Base-by-base conservation (phyloP, 805 yeast genomes). In the Wickerhamomyces pijperi region DNA sequence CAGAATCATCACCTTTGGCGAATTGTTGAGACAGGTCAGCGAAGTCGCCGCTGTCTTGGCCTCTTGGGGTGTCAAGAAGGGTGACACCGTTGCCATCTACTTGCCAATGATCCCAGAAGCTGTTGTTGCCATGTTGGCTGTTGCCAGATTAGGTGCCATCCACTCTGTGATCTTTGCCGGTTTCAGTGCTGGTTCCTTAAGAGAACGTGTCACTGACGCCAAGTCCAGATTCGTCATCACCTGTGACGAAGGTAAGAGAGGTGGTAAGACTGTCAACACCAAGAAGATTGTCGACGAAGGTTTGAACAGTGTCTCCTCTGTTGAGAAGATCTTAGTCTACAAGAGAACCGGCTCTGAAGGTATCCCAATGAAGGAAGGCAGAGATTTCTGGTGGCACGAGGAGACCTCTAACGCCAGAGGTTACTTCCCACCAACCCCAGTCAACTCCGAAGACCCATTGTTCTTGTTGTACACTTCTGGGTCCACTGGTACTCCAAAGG, bases 101-200 rank as follows among this genome's bases (percentile, higher is more conserved):
- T 67, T 90, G 59, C 98, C 98, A 56, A 90, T 92, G 98, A 88
- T 88, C 45, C 94, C 97, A 37, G 95, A 88, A 65, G 96, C 97
- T 17, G 68, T 92, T 45, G 76, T 92, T 41, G 82, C 98, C n/a
- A 76, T 90, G 74, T 70, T 90, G 55, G 98, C 98, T 36, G 79
- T 87, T 55, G 83, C 78, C 28, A 79, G 98, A 67, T 66, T 90
- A 42, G 98, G 98, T 59, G 98, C 98, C 28, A 68, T 90, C 39
- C 98, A 90, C 64, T 83, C 97, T 15, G 97, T 92, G 39, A 82
- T 90, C 39, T 90, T 90, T 66, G 98, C 97, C 31, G 98, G 98
- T 18, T 90, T 90, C 67, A 80, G 94, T 28, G 80, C 96, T 28
- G 92, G 94, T 36, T 90, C 97, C 19, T 76, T 90, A 56, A 75